These are phyloP conservation scores for Chalciporus pseudorubinellus DNA, from an alignment of 768 basidiomycete species.

Conservation along the genomic window DNA sequence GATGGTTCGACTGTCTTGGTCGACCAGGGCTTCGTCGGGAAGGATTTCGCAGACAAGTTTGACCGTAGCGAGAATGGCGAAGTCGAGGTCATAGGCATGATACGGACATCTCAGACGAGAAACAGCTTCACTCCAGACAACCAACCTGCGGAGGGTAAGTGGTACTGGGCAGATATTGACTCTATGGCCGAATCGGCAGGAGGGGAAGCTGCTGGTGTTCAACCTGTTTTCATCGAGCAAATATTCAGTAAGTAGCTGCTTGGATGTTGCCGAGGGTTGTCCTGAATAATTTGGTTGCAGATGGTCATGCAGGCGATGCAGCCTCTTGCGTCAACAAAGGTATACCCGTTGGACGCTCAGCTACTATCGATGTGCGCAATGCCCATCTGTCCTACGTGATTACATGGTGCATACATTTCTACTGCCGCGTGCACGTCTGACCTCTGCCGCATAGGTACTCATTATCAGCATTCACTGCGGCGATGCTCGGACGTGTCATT, in stretches of 20 bases:
- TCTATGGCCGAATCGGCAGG: constrained; percentile 79
- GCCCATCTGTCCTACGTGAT: constrained; percentile 92
- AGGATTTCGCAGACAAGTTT: constrained; percentile 46
- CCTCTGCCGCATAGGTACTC: constrained; percentile 64
- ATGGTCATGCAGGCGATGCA: constrained; percentile 81
- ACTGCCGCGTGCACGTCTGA: constrained; percentile 11
- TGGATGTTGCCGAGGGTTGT: background rate
- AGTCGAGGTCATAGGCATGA: constrained; percentile 82
- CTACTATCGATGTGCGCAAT: constrained; percentile 86
- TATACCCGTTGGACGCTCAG: constrained; percentile 79
- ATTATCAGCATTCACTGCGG: constrained; percentile 76
- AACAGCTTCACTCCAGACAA: constrained; percentile 91
- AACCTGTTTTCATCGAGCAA: constrained; percentile 87
- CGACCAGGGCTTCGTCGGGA: constrained; percentile 85
- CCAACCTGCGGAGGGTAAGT: constrained; percentile 69
- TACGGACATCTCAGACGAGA: constrained; percentile 70
- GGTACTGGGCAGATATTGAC: constrained; percentile 90
- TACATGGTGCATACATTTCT: constrained; percentile 67
- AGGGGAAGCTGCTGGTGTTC: constrained; percentile 67
- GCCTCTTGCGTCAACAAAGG: constrained; percentile 59
- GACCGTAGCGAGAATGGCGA: constrained; percentile 45
- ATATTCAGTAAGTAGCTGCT: constrained; percentile 68
- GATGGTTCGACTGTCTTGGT: constrained; percentile 85
- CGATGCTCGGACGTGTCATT: constrained; percentile 76
- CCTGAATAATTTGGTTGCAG: constrained; percentile 40